phyloP scores from a whole-genome alignment of 2,329 filamentous ascomycete species.

The Fusarium fracticaudum region DNA sequence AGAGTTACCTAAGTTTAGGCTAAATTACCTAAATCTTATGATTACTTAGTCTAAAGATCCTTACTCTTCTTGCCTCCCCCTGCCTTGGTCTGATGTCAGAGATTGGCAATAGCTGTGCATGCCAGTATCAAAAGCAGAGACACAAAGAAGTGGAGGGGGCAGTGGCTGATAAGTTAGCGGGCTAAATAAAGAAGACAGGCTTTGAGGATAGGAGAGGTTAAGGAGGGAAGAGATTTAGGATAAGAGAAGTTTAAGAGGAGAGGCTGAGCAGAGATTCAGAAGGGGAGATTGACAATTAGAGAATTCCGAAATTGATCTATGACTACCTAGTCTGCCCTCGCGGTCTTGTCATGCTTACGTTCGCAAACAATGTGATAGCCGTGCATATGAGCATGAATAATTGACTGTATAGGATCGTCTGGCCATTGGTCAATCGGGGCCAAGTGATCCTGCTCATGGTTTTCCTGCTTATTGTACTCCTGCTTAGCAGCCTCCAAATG shows the following conservation, averaged over 20 bases:
- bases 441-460: neutral
- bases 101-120: too few relatives aligned
- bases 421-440: neutral
- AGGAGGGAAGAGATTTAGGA: too few relatives aligned
- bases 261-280: neutral
- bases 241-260: neutral
- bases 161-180: too few relatives aligned
- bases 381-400: neutral
- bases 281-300: neutral
- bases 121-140: too few relatives aligned
- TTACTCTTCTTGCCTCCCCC: too few relatives aligned
- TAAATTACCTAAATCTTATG: too few relatives aligned
- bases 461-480: neutral
- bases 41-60: too few relatives aligned
- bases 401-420: neutral
- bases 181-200: neutral
- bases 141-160: too few relatives aligned
- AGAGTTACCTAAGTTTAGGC: too few relatives aligned
- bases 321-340: neutral
- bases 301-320: neutral
- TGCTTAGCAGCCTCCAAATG: neutral
- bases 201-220: neutral
- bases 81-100: too few relatives aligned
- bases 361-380: neutral
- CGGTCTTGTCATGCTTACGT: neutral